Evolutionary conservation across 2,329 filamentous ascomycete genomes (phyloP).

Genomic region (Allantophomopsis cytisporea): DNA sequence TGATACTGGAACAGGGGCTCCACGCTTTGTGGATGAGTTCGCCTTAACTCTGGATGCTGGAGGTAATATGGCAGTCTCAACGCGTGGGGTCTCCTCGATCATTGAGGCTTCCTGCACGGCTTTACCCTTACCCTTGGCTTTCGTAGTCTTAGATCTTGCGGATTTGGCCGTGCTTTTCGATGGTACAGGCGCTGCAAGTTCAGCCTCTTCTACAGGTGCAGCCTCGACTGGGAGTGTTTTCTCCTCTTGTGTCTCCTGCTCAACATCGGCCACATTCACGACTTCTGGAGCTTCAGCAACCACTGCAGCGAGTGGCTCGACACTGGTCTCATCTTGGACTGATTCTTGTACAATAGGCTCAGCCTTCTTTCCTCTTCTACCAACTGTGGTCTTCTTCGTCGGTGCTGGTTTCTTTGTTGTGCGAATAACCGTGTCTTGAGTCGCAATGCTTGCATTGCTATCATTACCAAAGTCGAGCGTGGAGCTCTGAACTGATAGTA

Average conservation of each 20-base stretch:
- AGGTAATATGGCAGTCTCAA: too few species aligned
- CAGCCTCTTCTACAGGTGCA: not conserved
- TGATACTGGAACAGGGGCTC: constrained; percentile 4
- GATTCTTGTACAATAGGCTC: constrained; percentile 3
- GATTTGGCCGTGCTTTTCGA: not conserved
- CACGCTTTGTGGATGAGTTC: constrained; percentile 1
- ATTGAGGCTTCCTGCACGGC: not conserved
- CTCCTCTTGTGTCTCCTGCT: not conserved
- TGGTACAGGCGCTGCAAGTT: not conserved
- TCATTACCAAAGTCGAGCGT: constrained; percentile 17
- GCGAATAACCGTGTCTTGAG: constrained; percentile 15
- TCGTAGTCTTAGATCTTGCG: constrained; percentile 4
- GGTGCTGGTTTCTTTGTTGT: constrained; percentile 10
- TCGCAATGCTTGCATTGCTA: constrained; percentile 16
- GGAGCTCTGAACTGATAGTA: not conserved
- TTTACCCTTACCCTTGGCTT: constrained; percentile 7
- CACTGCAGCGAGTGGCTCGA: not conserved
- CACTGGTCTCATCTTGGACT: not conserved
- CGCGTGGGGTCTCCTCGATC: not conserved
- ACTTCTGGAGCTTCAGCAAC: not conserved
- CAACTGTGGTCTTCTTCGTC: constrained; percentile 12
- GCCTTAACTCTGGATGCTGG: not conserved
- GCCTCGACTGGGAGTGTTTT: not conserved
- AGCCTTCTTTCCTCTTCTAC: constrained; percentile 4
- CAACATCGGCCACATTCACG: not conserved